Evolutionary conservation across 2,329 filamentous ascomycete genomes (phyloP).

Genomic region (Nemania sp.): DNA sequence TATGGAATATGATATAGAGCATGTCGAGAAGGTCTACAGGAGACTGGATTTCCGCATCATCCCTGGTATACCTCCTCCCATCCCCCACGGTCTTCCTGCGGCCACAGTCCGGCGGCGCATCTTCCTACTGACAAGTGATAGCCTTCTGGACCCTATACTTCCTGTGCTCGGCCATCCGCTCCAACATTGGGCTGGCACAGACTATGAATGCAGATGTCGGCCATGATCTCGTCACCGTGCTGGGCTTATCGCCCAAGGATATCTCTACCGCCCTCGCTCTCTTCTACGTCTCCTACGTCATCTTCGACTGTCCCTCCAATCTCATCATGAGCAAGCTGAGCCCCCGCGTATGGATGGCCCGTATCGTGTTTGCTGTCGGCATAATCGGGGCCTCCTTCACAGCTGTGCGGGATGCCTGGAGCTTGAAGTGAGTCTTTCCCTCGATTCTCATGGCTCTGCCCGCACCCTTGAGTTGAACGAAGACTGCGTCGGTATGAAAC

Average conservation of each 20-base stretch:
- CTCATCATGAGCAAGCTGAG: constrained; percentile 84
- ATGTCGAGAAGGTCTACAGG: constrained; percentile 60
- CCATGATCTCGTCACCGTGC: constrained; percentile 75
- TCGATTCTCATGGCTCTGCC: background rate
- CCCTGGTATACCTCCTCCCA: constrained; percentile 52
- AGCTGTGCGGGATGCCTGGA: constrained; percentile 81
- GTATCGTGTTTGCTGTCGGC: constrained; percentile 86
- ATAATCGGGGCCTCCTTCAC: constrained; percentile 83
- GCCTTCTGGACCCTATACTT: constrained; percentile 93
- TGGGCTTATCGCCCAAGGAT: constrained; percentile 73
- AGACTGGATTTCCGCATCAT: constrained; percentile 65
- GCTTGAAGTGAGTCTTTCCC: constrained; percentile 66
- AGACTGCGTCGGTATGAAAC: background rate
- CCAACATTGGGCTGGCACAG: constrained; percentile 91
- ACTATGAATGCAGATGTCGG: constrained; percentile 78
- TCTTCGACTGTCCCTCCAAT: constrained; percentile 89
- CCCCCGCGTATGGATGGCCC: constrained; percentile 88
- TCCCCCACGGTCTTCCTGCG: background rate
- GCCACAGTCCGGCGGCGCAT: background rate
- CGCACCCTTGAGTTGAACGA: background rate
- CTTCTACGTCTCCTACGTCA: constrained; percentile 90
- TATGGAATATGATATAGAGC: constrained; percentile 51
- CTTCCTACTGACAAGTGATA: constrained; percentile 33
- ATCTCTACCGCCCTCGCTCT: constrained; percentile 83
- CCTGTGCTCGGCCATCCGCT: constrained; percentile 87